A percentile compares a stretch with the other conserved stretches of the same genome.
Evolutionary conservation across 1,284 basidiomycete species (phyloP).

Genomic region (Coniophora puteana): DNA sequence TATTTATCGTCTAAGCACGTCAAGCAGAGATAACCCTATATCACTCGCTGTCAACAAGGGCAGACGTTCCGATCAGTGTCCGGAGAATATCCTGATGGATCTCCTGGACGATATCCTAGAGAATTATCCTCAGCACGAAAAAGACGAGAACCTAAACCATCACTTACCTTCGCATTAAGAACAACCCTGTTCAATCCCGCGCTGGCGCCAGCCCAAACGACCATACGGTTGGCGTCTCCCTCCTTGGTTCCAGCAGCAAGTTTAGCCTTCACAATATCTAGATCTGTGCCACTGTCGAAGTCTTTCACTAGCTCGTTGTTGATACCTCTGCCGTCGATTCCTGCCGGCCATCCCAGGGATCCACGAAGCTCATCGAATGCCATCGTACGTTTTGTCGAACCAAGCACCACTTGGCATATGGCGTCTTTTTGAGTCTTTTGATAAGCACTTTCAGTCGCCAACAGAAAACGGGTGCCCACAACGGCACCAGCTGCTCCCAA

Average conservation of each 20-base stretch:
- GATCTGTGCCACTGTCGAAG: slow-evolving; percentile 46
- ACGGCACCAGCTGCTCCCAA: slow-evolving; percentile 66
- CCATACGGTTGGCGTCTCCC: slow-evolving; percentile 45
- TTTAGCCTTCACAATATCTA: slow-evolving; percentile 40
- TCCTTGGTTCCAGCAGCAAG: slow-evolving; percentile 40
- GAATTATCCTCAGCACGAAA: slow-evolving; percentile 12
- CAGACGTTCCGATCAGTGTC: no score
- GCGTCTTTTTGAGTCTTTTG: slow-evolving; percentile 50
- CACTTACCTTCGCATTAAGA: slow-evolving; percentile 52
- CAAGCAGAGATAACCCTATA: no score
- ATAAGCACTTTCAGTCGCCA: slow-evolving; percentile 64
- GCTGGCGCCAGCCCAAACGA: slow-evolving; percentile 71
- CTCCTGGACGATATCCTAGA: slow-evolving; percentile 47
- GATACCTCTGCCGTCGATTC: slow-evolving; percentile 55
- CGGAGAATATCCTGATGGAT: slow-evolving; percentile 42
- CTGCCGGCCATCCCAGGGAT: slow-evolving; percentile 61
- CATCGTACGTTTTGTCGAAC: slow-evolving; percentile 55
- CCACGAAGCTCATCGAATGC: slow-evolving; percentile 63
- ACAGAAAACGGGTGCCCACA: slow-evolving; percentile 69
- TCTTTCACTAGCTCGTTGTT: slow-evolving; percentile 51
- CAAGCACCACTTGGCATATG: slow-evolving; percentile 46
- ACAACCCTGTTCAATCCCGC: slow-evolving; percentile 56
- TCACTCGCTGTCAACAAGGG: no score
- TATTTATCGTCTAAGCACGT: no score
- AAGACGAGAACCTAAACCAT: neutral